phyloP scores from a whole-genome alignment of 805 yeast genomes.

The Starmerella scarabaei region DNA sequence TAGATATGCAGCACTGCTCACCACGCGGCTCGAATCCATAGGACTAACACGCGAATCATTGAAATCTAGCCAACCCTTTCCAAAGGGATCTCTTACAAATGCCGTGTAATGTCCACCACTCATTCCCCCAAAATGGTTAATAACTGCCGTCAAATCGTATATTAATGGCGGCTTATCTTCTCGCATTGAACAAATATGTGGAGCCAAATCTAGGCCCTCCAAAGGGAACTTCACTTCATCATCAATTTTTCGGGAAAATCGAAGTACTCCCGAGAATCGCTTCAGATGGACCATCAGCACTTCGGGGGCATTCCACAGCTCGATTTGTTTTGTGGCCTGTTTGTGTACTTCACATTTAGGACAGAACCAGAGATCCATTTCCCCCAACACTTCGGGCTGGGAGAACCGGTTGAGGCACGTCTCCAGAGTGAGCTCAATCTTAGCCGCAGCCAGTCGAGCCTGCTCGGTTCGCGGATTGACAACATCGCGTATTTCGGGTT shows the following conservation, averaged over 20 bases:
- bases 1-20: conserved; percentile 73
- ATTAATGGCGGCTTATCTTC: conserved; percentile 24
- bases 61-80: conserved; percentile 73
- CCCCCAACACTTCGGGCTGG: conserved; percentile 70
- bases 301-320: conserved; percentile 90
- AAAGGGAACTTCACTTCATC: conserved; percentile 79
- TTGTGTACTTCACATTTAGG: conserved; percentile 79
- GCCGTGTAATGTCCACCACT: conserved; percentile 98
- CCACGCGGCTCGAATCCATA: conserved; percentile 45
- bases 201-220: conserved; percentile 58
- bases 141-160: conserved; percentile 85
- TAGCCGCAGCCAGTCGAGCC: conserved; percentile 12
- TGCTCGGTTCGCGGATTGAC: conserved; percentile 15
- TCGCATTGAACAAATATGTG: conserved; percentile 31
- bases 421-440: conserved; percentile 38
- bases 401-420: conserved; percentile 69
- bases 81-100: conserved; percentile 64
- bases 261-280: conserved; percentile 71
- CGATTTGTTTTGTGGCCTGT: conserved; percentile 81
- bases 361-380: conserved; percentile 89
- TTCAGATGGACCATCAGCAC: conserved; percentile 79
- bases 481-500: neutral
- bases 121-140: conserved; percentile 88
- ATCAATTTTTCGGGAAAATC: conserved; percentile 81
- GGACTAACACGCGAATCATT: conserved; percentile 69